A percentile compares a stretch with the other conserved stretches of the same genome.
phyloP scores from a whole-genome alignment of 441 rosid species.

The Melastoma candidum region DNA sequence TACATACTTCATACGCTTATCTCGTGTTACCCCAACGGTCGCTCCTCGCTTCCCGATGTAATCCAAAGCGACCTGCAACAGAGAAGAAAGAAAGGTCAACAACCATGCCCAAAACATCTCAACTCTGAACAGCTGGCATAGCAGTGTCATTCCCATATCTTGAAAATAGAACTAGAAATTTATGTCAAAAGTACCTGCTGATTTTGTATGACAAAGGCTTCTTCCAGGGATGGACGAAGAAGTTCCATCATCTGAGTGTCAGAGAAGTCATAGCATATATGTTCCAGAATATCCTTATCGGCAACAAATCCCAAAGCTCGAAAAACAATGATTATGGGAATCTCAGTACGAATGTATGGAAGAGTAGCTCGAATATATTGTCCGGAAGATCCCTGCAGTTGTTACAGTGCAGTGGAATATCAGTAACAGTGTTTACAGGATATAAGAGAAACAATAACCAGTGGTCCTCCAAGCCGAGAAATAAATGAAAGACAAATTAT shows the following conservation, averaged over 20 bases:
- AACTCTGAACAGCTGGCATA: neutral
- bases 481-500: neutral
- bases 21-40: conserved; percentile 82
- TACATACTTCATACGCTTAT: conserved; percentile 88
- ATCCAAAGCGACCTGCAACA: conserved; percentile 85
- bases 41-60: conserved; percentile 97
- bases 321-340: conserved; percentile 92
- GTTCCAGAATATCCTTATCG: conserved; percentile 88
- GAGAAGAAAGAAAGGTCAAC: conserved; percentile 2
- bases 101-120: conserved; percentile 1
- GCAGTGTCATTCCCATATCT: neutral
- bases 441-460: conserved; percentile 1
- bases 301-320: conserved; percentile 98
- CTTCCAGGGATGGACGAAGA: conserved; percentile 95
- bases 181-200: conserved; percentile 50
- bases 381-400: conserved; percentile 84
- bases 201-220: conserved; percentile 94
- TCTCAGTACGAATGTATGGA: conserved; percentile 91
- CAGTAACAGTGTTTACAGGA: neutral
- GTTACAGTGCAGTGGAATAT: neutral
- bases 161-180: neutral
- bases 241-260: conserved; percentile 97
- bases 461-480: neutral
- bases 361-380: conserved; percentile 91
- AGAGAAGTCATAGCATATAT: conserved; percentile 79